phyloP scores from a whole-genome alignment of 371 early-diverging fungal species.

The Mortierella sp. region DNA sequence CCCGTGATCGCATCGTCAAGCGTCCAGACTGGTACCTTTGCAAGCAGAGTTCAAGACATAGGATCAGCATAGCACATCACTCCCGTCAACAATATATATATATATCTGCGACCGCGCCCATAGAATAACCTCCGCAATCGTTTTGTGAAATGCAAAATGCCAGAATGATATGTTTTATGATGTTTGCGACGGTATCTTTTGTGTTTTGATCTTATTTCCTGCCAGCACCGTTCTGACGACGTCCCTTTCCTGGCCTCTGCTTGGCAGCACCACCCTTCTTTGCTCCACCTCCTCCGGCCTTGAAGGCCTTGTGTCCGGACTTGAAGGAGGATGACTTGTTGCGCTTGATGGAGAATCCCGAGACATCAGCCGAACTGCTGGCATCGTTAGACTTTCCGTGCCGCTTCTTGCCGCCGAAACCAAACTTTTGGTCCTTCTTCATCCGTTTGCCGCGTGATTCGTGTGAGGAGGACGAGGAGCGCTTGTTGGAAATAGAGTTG shows the following conservation, averaged over 20 bases:
- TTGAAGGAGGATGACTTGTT: slow-evolving; percentile 66
- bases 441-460: slow-evolving; percentile 55
- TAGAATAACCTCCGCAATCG: neutral
- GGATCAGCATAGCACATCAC: slow-evolving; percentile 10
- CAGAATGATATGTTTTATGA: slow-evolving; percentile 7
- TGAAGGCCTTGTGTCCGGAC: slow-evolving; percentile 52
- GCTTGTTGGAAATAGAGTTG: slow-evolving; percentile 35
- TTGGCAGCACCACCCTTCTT: slow-evolving; percentile 31
- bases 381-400: slow-evolving; percentile 85
- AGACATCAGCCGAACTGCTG: slow-evolving; percentile 80
- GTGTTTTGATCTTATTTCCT: slow-evolving; percentile 23
- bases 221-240: slow-evolving; percentile 54
- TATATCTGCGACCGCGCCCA: neutral
- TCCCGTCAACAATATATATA: neutral
- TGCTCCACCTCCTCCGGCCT: neutral
- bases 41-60: slow-evolving; percentile 15
- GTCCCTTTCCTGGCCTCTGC: slow-evolving; percentile 56
- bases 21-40: slow-evolving; percentile 2
- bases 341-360: slow-evolving; percentile 73
- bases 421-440: slow-evolving; percentile 77
- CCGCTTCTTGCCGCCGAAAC: slow-evolving; percentile 91
- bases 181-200: neutral
- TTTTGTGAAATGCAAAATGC: neutral
- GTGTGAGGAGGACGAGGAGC: slow-evolving; percentile 57
- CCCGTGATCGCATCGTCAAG: neutral